Conservation (phyloP, 108 stramenopile species). For the Fragilaria crotonensis region DNA sequence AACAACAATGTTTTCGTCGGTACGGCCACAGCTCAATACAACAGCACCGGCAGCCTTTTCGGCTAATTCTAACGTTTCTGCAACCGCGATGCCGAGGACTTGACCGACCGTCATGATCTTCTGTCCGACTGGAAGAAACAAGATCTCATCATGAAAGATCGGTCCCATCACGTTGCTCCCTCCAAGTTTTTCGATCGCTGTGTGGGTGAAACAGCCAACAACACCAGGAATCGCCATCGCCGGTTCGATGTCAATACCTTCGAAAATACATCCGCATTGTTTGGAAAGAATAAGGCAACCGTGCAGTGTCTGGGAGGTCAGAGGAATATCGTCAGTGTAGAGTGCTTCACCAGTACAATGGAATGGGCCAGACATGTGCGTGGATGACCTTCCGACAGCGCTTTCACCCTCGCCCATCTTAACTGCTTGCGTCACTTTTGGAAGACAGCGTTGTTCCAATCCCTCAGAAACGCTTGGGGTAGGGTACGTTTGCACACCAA, state of each 20-base stretch:
- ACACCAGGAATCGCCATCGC: constrained; percentile 77
- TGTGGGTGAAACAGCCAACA: constrained; percentile 51
- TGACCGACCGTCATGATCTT: constrained; percentile 65
- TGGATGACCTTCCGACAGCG: constrained; percentile 63
- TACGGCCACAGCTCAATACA: constrained; percentile 59
- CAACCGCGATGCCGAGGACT: constrained; percentile 81
- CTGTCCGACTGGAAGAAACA: constrained; percentile 69
- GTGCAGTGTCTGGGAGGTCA: constrained; percentile 71
- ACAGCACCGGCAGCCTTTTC: constrained; percentile 71
- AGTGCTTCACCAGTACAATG: constrained; percentile 91
- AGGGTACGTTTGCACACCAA: constrained; percentile 77
- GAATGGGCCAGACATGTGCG: constrained; percentile 76
- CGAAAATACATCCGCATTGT: constrained; percentile 55
- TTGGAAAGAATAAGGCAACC: constrained; percentile 72
- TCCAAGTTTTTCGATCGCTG: constrained; percentile 61
- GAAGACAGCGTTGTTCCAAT: constrained; percentile 46
- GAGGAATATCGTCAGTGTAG: constrained; percentile 88
- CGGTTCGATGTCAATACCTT: constrained; percentile 47
- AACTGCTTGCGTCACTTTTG: constrained; percentile 11
- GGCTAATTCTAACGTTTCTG: constrained; percentile 68
- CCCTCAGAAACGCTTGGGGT: constrained; percentile 59
- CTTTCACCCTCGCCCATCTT: constrained; percentile 15
- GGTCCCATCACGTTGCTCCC: constrained; percentile 82
- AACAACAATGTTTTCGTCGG: constrained; percentile 50
- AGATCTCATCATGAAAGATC: constrained; percentile 71